Base-by-base conservation (phyloP, 2,329 filamentous ascomycete species). In the Chlorencoelia australis region DNA sequence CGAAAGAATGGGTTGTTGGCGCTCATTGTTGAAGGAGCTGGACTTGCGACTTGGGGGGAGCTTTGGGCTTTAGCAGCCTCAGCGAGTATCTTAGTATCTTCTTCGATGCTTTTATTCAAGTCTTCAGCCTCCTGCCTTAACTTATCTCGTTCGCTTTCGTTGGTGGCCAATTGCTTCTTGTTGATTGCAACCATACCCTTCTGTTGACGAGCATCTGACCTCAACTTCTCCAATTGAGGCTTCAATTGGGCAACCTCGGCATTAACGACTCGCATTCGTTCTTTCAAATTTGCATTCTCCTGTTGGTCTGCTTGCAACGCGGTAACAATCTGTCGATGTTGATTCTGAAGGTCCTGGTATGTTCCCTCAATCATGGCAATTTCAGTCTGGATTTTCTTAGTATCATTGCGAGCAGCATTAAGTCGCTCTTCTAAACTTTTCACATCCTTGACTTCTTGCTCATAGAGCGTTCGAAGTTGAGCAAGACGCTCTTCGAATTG, bases 161-260 rank as follows among this genome's bases (percentile, higher is more conserved):
- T 85, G 1, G 88, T 95, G 22, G 81, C 75, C 42, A 96, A 67
- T 62, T 98, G 91, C 65, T 98, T 98, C 69, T 93, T 96, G 65
- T 95, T 95, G 64, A 98, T 98, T 28, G 91, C 88, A 19, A 94
- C 89, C 47, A 96, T 69, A 13, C 91, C 91, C 64, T 94, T 96
- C 56, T 96, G 88, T 59, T 96, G 91, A 27, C 91, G 79, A 17
- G 87, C 87, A 50, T 95, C 87, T 9, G 82, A 85, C 58, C 83
- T 87, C 51, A 94, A 71, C 66, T 95, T 96, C 58, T 98, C 91
- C 35, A 98, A 76, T 48, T 89, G 80, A 20, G 88, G 87, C 59
- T 87, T 93, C 26, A 96, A 65, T 59, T 87, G 80, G 13, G 75
- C 71, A 49, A 94, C 79, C 59, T 94, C 86, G 9, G 75, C 70